phyloP scores from a whole-genome alignment of 2,329 filamentous ascomycete genomes.

The Leptographium lundbergii region DNA sequence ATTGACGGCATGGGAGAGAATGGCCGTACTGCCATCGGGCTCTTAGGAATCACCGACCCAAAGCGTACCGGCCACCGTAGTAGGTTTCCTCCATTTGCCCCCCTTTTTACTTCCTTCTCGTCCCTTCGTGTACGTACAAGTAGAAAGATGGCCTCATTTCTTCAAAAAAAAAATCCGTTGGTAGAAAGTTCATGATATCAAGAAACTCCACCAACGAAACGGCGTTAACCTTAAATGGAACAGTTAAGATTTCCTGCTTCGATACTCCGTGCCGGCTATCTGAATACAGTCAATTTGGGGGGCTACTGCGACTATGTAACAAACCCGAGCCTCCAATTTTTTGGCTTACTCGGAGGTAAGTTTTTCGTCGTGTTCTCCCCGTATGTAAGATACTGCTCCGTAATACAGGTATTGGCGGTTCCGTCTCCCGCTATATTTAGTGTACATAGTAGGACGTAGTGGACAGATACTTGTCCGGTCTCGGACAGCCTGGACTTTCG shows the following conservation, averaged over 20 bases:
- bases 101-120: neutral
- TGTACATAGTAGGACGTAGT: neutral
- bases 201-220: neutral
- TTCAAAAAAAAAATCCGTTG: neutral
- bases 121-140: neutral
- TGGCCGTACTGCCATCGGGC: neutral
- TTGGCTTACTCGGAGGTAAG: too few relatives aligned
- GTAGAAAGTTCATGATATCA: neutral
- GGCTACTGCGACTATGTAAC: neutral
- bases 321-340: too few relatives aligned
- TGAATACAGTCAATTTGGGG: neutral
- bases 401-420: neutral
- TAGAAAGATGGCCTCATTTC: neutral
- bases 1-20: neutral
- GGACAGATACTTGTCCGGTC: neutral
- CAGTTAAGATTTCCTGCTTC: neutral
- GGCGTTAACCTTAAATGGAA: neutral
- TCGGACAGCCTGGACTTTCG: neutral
- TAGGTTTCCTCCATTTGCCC: neutral
- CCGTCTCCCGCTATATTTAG: neutral
- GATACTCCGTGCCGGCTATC: neutral
- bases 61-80: neutral
- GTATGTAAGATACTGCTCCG: too few relatives aligned
- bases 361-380: too few relatives aligned
- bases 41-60: neutral